These are phyloP conservation scores for Pterocarpus macrocarpus DNA, from an alignment of 306 rosid species.

Conservation along the genomic window DNA sequence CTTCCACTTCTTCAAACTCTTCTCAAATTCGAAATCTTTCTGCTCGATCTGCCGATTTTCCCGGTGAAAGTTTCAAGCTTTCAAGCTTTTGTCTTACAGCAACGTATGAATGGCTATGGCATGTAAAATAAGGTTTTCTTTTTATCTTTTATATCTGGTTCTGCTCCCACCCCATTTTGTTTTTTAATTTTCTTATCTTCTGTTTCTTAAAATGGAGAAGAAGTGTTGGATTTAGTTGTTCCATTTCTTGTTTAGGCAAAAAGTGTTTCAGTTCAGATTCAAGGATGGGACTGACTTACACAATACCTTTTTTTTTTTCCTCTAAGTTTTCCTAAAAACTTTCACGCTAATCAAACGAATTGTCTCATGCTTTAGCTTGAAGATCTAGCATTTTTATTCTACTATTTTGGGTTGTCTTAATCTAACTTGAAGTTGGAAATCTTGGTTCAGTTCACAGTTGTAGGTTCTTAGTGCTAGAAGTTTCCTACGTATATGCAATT, in stretches of 20 bases:
- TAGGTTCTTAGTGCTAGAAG: slow-evolving; percentile 15
- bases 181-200: background rate
- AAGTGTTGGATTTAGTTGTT: slow-evolving; percentile 38
- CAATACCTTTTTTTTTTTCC: background rate
- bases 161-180: background rate
- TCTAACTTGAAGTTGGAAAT: slow-evolving; percentile 33
- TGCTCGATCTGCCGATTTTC: slow-evolving; percentile 64
- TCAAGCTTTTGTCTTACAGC: slow-evolving; percentile 35
- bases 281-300: slow-evolving; percentile 28
- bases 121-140: slow-evolving; percentile 1
- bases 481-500: background rate
- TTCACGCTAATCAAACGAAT: slow-evolving; percentile 30
- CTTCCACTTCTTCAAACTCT: slow-evolving; percentile 49
- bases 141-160: slow-evolving; percentile 25
- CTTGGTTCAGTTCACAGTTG: slow-evolving; percentile 5
- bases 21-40: slow-evolving; percentile 60
- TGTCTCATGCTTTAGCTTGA: slow-evolving; percentile 34
- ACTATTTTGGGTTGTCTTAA: slow-evolving; percentile 6
- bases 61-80: slow-evolving; percentile 46
- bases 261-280: slow-evolving; percentile 28
- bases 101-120: slow-evolving; percentile 54
- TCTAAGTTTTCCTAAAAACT: background rate
- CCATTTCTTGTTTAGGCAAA: slow-evolving; percentile 23
- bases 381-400: slow-evolving; percentile 52
- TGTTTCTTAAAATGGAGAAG: slow-evolving; percentile 47